A percentile compares a stretch with the other conserved stretches of the same genome.
These are phyloP conservation scores for Taxawa tesnikishii DNA, from an alignment of 2,329 filamentous ascomycete species.

Conservation along the genomic window DNA sequence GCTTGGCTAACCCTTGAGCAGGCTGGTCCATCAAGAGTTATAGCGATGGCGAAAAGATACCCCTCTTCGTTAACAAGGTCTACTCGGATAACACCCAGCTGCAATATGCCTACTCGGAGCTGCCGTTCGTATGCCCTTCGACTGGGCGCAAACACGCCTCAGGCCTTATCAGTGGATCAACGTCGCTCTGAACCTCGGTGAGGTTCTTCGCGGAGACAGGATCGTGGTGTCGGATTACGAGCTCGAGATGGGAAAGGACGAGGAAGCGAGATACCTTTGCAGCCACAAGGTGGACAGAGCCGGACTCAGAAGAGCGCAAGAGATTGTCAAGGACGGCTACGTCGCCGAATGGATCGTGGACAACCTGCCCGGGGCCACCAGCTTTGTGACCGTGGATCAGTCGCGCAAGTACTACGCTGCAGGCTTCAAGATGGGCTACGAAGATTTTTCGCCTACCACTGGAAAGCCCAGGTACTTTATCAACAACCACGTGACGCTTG, in stretches of 20 bases:
- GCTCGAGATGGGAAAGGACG: constrained; percentile 63
- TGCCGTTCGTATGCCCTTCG: constrained; percentile 76
- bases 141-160: constrained; percentile 55
- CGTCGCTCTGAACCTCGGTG: constrained; percentile 72
- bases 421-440: constrained; percentile 78
- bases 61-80: constrained; percentile 82
- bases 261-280: constrained; percentile 62
- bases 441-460: constrained; percentile 48
- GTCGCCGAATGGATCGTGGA: constrained; percentile 92
- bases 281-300: constrained; percentile 51
- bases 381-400: constrained; percentile 78
- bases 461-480: constrained; percentile 58
- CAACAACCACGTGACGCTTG: constrained; percentile 80
- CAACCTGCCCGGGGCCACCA: constrained; percentile 79
- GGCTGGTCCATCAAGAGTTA: constrained; percentile 80
- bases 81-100: constrained; percentile 82
- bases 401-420: constrained; percentile 77
- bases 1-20: constrained; percentile 19
- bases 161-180: constrained; percentile 64
- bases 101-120: constrained; percentile 83
- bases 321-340: constrained; percentile 67
- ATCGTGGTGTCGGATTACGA: constrained; percentile 79
- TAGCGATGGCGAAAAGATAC: constrained; percentile 61
- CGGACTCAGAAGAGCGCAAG: constrained; percentile 54
- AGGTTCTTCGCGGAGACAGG: constrained; percentile 75